These are phyloP conservation scores for Trametes elegans DNA, from an alignment of 768 basidiomycete species.

Conservation along the genomic window DNA sequence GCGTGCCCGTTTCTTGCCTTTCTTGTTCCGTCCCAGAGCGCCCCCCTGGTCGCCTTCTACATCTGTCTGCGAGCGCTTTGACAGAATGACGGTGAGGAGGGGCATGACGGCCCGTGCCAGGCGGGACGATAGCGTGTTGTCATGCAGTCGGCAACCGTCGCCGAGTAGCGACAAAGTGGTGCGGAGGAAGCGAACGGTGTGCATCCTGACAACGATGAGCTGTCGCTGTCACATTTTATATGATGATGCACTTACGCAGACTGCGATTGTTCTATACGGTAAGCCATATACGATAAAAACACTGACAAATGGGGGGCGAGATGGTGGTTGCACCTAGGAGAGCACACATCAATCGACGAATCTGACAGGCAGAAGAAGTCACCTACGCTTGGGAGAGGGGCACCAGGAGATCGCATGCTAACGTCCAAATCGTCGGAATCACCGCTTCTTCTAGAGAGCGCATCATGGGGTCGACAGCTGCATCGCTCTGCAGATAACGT, in stretches of 20 bases:
- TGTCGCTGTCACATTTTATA: not conserved
- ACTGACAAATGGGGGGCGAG: conserved; percentile 55
- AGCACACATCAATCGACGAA: not conserved
- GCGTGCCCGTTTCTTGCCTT: conserved; percentile 66
- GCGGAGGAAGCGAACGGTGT: conserved; percentile 40
- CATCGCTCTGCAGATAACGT: conserved; percentile 39
- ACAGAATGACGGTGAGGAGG: conserved; percentile 46
- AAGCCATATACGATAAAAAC: conserved; percentile 50
- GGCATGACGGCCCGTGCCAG: conserved; percentile 54
- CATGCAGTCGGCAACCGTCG: conserved; percentile 44
- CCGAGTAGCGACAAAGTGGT: conserved; percentile 43
- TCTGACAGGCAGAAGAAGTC: not conserved
- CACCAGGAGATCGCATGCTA: conserved; percentile 51
- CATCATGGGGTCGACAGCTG: conserved; percentile 47
- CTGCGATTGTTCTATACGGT: conserved; percentile 59
- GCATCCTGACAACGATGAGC: conserved; percentile 10
- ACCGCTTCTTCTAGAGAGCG: conserved; percentile 54
- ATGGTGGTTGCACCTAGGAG: conserved; percentile 51
- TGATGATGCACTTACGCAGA: conserved; percentile 42
- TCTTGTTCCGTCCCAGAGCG: conserved; percentile 39
- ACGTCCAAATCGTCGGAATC: conserved; percentile 49
- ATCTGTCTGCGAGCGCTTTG: conserved; percentile 35
- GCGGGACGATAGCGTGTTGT: conserved; percentile 48
- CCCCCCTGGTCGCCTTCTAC: conserved; percentile 21
- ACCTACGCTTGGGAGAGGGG: conserved; percentile 49